Evolutionary conservation across 805 yeast species (phyloP), one percentile per base, ranked within the genome.

Genomic region (Pichia nanzhaoensis): DNA sequence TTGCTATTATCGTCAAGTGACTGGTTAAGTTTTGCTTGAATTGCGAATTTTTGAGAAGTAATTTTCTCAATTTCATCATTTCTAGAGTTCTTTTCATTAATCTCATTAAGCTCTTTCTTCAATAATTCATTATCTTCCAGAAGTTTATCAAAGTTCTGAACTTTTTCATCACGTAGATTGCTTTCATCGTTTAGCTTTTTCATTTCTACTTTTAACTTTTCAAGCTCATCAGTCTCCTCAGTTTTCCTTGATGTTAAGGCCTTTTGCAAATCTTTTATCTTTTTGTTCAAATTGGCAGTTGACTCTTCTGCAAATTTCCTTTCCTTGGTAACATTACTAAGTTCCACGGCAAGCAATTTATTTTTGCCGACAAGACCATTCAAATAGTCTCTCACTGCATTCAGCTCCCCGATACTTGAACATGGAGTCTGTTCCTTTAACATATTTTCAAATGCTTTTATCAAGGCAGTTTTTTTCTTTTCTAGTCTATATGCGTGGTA

Each of bases 401-500:
- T 85, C 1, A 83, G 77, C 57, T 91, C 96, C 1, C 82, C 67
- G 19, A 93, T 77, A 31, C 82, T 74, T 1, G 84, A 73, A 41
- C 86, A 73, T 0, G 98, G 98, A 0, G 97, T 90, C 51, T 76
- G 65, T 55, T 91, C 97, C 42, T 76, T 71, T 48, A 91, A 65
- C 13, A 84, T 75, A 45, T 68, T 77, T 57, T 88, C 96, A 53
- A 90, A 83, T 0, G 67, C 56, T 4, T 59, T 68, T 8, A 89
- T 73, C 37, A 82, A 70, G 38, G 75, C 81, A 1, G 73, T 67
- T 54, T 81, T 84, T 41, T 74, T 69, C 65, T 84, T 87, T 60
- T 90, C 96, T 1, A 73, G 67, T 57, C 88, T 85, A 66, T 87
- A 93, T 0, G 98, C 96, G 37, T 83, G 83, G 41, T 89, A 71